Percentiles rank a stretch among this genome's conserved stretches.
Evolutionary conservation across 139 green algal species (phyloP).

Genomic region (Pycnococcus provasolii): DNA sequence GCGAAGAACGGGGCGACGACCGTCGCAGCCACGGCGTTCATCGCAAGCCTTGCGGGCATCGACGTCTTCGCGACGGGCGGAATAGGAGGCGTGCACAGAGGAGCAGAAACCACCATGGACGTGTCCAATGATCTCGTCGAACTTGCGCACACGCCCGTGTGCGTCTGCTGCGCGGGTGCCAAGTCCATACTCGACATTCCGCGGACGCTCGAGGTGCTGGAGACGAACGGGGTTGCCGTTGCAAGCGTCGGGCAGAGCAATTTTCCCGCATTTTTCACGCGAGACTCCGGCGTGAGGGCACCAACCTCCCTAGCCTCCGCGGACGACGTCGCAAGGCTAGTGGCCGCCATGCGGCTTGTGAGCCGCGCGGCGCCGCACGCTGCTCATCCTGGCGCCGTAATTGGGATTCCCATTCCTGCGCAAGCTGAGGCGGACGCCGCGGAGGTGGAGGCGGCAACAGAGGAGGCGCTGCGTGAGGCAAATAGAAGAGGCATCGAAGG

Average conservation of each 20-base stretch:
- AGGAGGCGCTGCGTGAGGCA: conserved; percentile 58
- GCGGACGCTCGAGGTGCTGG: conserved; percentile 81
- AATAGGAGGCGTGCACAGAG: conserved; percentile 70
- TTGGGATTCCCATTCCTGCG: conserved; percentile 11
- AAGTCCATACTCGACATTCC: conserved; percentile 96
- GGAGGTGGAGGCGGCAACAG: conserved; percentile 38
- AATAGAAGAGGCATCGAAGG: conserved; percentile 45
- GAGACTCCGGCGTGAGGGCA: conserved; percentile 52
- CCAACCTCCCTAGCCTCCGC: conserved; percentile 43
- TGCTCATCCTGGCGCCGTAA: not conserved
- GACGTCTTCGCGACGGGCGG: conserved; percentile 65
- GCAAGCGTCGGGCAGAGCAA: conserved; percentile 62
- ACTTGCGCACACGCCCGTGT: conserved; percentile 55
- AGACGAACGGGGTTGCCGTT: conserved; percentile 78
- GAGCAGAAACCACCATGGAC: conserved; percentile 72
- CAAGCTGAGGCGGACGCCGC: conserved; percentile 13
- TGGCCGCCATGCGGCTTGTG: not conserved
- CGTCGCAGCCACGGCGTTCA: conserved; percentile 83
- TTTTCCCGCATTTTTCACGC: conserved; percentile 93
- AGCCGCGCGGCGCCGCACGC: too few species aligned
- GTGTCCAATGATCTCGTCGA: conserved; percentile 79
- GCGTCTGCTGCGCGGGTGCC: conserved; percentile 87
- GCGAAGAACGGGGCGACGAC: conserved; percentile 76
- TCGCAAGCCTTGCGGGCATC: conserved; percentile 72
- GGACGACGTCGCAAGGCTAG: conserved; percentile 1